phyloP scores from a whole-genome alignment of 352 stramenopile genomes.

The Phytophthora quininea region DNA sequence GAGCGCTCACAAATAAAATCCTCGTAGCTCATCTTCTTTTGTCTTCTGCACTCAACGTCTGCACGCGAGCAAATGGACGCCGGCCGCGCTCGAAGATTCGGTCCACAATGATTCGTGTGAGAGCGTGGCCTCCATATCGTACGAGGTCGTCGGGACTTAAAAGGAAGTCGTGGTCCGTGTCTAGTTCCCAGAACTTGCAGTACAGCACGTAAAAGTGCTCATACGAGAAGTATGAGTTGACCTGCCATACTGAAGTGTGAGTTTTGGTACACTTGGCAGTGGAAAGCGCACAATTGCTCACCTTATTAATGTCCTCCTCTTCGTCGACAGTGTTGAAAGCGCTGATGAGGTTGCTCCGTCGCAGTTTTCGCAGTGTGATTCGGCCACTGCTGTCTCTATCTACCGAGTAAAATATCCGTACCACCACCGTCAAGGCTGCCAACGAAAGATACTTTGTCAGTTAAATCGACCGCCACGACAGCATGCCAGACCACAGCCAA shows the following conservation, averaged over 20 bases:
- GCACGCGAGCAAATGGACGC: conserved; percentile 81
- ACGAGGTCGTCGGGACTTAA: conserved; percentile 85
- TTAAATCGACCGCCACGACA: not conserved
- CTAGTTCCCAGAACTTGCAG: conserved; percentile 99
- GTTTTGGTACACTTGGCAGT: not conserved
- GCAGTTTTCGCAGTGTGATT: conserved; percentile 95
- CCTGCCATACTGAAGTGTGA: conserved; percentile 38
- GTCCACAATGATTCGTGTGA: conserved; percentile 89
- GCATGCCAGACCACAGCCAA: not conserved
- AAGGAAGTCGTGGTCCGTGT: conserved; percentile 92
- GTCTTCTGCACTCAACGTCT: conserved; percentile 75
- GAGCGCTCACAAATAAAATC: conserved; percentile 86
- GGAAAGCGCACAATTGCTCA: conserved; percentile 33
- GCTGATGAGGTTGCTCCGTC: conserved; percentile 94
- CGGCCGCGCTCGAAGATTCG: conserved; percentile 86
- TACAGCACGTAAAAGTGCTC: conserved; percentile 99
- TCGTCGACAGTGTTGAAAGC: conserved; percentile 97
- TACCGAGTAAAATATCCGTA: conserved; percentile 94
- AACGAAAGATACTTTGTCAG: conserved; percentile 2
- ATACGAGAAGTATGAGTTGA: conserved; percentile 97
- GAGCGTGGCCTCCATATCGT: conserved; percentile 80
- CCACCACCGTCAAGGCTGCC: conserved; percentile 95
- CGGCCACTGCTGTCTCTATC: conserved; percentile 94
- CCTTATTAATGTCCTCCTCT: conserved; percentile 99
- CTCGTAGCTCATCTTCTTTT: conserved; percentile 93